These are phyloP conservation scores for Candida dubliniensis DNA, from an alignment of 1,139 yeast genomes.

Conservation along the genomic window DNA sequence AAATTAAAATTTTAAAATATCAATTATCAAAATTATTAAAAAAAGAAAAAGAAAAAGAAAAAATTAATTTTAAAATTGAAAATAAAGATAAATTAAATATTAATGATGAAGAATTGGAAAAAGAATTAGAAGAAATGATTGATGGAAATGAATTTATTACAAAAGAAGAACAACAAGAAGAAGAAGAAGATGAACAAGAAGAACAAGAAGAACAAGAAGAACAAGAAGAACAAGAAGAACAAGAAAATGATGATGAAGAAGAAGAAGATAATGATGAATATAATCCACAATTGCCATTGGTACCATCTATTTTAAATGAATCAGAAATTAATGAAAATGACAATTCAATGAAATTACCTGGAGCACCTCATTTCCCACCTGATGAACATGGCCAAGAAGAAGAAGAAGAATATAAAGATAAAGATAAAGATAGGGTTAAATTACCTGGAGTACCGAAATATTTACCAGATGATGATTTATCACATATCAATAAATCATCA, in stretches of 20 bases:
- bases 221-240: too few relatives aligned
- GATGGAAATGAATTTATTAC: slow-evolving; percentile 4
- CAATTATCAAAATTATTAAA: slow-evolving; percentile 42
- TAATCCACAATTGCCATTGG: slow-evolving; percentile 12
- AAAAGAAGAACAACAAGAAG: too few relatives aligned
- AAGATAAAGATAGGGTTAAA: slow-evolving; percentile 23
- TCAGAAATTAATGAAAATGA: not conserved
- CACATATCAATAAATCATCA: slow-evolving; percentile 39
- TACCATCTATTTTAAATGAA: slow-evolving; percentile 9
- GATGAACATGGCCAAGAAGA: too few relatives aligned
- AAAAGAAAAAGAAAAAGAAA: slow-evolving; percentile 32
- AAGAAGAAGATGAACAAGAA: slow-evolving; percentile 6
- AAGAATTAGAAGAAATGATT: slow-evolving; percentile 23
- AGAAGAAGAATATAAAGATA: too few relatives aligned
- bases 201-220: slow-evolving; percentile 8
- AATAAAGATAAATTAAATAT: slow-evolving; percentile 25
- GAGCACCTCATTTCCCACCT: slow-evolving; percentile 36
- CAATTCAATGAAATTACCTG: slow-evolving; percentile 22
- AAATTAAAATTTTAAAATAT: slow-evolving; percentile 39
- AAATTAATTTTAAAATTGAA: slow-evolving; percentile 27
- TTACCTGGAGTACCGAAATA: slow-evolving; percentile 47
- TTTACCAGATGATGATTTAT: slow-evolving; percentile 42
- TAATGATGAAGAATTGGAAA: slow-evolving; percentile 31
- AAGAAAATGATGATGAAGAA: slow-evolving; percentile 13
- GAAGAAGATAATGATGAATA: slow-evolving; percentile 11